phyloP scores from a whole-genome alignment of 179 eudicot genomes.

The Nepenthes alata region DNA sequence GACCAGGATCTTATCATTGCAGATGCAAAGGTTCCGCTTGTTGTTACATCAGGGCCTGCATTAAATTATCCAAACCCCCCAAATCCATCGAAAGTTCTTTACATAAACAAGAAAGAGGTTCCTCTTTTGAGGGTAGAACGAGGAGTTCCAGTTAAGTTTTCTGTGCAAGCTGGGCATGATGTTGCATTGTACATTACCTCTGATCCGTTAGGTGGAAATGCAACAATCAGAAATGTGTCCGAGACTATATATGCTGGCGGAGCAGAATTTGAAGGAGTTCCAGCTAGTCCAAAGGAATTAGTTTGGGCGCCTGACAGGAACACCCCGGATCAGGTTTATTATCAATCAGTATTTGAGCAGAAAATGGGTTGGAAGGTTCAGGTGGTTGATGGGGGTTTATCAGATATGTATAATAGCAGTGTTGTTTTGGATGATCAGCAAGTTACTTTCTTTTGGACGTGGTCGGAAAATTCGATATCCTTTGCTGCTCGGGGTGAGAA shows the following conservation, averaged over 20 bases:
- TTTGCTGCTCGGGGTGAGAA: slow-evolving; percentile 87
- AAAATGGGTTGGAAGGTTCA: slow-evolving; percentile 98
- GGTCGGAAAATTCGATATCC: slow-evolving; percentile 65
- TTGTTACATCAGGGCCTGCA: slow-evolving; percentile 68
- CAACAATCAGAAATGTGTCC: slow-evolving; percentile 58
- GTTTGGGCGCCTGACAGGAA: slow-evolving; percentile 81
- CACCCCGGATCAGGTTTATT: slow-evolving; percentile 77
- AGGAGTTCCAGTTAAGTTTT: slow-evolving; percentile 80
- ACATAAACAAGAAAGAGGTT: slow-evolving; percentile 87
- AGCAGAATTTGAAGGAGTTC: slow-evolving; percentile 73
- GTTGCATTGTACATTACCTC: slow-evolving; percentile 88
- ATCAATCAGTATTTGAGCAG: slow-evolving; percentile 61
- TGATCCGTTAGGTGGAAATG: slow-evolving; percentile 87
- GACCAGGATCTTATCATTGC: slow-evolving; percentile 86
- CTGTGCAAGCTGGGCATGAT: slow-evolving; percentile 96
- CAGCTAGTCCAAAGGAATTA: slow-evolving; percentile 69
- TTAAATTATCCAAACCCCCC: slow-evolving; percentile 84
- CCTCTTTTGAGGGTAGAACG: slow-evolving; percentile 83
- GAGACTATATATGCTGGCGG: slow-evolving; percentile 88
- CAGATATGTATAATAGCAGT: slow-evolving; percentile 89
- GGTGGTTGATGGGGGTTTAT: slow-evolving; percentile 91
- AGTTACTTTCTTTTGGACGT: slow-evolving; percentile 79
- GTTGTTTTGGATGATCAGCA: slow-evolving; percentile 89
- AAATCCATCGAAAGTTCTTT: slow-evolving; percentile 74
- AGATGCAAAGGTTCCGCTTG: slow-evolving; percentile 60